Evolutionary conservation across 179 eudicot species (phyloP).

Genomic region (Gypsophila paniculata): DNA sequence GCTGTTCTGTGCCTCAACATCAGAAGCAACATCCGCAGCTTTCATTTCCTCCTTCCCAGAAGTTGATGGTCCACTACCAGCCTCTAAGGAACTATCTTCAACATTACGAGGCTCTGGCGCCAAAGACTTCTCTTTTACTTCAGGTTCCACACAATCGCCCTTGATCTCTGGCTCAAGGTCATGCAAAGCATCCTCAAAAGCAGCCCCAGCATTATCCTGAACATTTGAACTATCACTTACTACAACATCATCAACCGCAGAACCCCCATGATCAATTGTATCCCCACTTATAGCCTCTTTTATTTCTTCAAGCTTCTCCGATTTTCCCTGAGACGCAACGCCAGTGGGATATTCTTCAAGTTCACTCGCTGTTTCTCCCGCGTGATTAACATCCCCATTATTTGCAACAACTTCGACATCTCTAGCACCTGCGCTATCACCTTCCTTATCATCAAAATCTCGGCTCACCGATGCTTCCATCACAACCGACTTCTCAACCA

Average conservation of each 20-base stretch:
- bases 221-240: conserved; percentile 18
- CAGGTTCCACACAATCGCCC: conserved; percentile 15
- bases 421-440: conserved; percentile 24
- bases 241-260: conserved; percentile 22
- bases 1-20: conserved; percentile 18
- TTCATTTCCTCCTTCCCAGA: conserved; percentile 21
- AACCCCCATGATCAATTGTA: conserved; percentile 16
- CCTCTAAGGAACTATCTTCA: conserved; percentile 14
- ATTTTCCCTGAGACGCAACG: conserved; percentile 17
- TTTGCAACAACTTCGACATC: conserved; percentile 23
- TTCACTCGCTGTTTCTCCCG: conserved; percentile 20
- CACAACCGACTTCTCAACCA: conserved; percentile 32
- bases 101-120: conserved; percentile 10
- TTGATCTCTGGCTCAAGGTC: conserved; percentile 17
- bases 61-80: conserved; percentile 6
- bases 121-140: conserved; percentile 5
- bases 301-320: conserved; percentile 27
- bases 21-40: conserved; percentile 25
- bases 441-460: conserved; percentile 24
- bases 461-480: conserved; percentile 29
- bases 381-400: conserved; percentile 22
- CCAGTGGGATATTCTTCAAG: conserved; percentile 24
- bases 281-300: conserved; percentile 23
- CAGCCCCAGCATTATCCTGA: conserved; percentile 27
- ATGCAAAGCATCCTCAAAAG: conserved; percentile 17